A percentile compares a stretch with the other conserved stretches of the same genome.
Evolutionary conservation across 129 eudicot genomes (phyloP).

Genomic region (Lactuca saligna): DNA sequence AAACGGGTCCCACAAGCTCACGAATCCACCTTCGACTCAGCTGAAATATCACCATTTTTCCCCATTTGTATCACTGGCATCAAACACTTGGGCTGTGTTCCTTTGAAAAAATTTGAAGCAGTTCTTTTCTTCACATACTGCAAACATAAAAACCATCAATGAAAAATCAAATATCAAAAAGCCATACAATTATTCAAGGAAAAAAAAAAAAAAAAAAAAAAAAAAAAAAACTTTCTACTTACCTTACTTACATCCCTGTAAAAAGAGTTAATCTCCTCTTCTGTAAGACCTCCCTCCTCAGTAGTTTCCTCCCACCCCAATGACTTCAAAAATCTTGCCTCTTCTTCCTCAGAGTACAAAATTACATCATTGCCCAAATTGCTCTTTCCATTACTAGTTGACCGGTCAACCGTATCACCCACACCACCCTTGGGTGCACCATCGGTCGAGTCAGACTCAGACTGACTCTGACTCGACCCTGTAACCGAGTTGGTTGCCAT

Average conservation of each 20-base stretch:
- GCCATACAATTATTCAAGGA: neutral
- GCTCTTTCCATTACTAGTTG: conserved; percentile 28
- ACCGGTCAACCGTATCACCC: neutral
- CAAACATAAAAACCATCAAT: neutral
- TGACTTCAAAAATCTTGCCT: conserved; percentile 66
- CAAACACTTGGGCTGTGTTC: conserved; percentile 27
- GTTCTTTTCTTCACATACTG: conserved; percentile 45
- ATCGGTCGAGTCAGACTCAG: neutral
- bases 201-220: neutral
- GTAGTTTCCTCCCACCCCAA: conserved; percentile 75
- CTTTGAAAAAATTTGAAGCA: conserved; percentile 30
- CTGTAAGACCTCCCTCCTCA: conserved; percentile 64
- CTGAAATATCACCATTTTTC: conserved; percentile 30
- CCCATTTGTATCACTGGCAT: conserved; percentile 32
- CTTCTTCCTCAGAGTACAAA: conserved; percentile 57
- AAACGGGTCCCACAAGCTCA: conserved; percentile 27
- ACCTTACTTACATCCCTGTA: conserved; percentile 48
- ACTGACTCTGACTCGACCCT: neutral
- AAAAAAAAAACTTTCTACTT: neutral
- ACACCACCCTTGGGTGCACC: conserved; percentile 10
- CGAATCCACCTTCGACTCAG: conserved; percentile 49
- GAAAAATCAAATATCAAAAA: neutral
- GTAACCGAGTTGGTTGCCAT: conserved; percentile 30
- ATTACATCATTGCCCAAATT: conserved; percentile 27
- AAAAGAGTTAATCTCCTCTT: conserved; percentile 75